Base-by-base conservation (phyloP, 2,329 filamentous ascomycete species). In the Monilinia vaccinii-corymbosi region DNA sequence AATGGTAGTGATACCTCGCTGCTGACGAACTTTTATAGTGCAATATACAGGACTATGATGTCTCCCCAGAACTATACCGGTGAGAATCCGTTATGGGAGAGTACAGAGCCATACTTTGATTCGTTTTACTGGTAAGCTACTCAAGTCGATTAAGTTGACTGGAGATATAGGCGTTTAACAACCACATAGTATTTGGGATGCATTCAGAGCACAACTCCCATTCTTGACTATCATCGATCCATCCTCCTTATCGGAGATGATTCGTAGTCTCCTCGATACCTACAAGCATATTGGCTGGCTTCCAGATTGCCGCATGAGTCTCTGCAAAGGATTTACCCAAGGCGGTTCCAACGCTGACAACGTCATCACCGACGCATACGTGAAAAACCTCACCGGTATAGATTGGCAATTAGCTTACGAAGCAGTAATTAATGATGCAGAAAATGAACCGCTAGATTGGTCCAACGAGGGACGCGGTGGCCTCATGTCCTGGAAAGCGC, bases 11-110 rank as follows among this genome's bases (percentile, higher is more conserved):
- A 75, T 2, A 18, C 4, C 21, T 77, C 79, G 0, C 70, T 86
- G 1, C 73, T 84, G 60, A 81, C 71, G 16, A 81, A 81, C 38
- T 88, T 89, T 65, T 89, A 86, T 76, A 87, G 83, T 50, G 86
- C 84, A 4, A 79, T 86, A 21, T 89, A 89, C 69, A 76, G 86
- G 14, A 80, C 83, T 2, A 82, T 88, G 79, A 81, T 89, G 63
- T 85, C 81, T 55, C 86, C 86, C 2, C 86, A 89, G 66, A 86
- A 89, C 65, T 88, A 88, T 65, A 89, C 86, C 0, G 85, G 84
- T 0, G 87, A 90, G 69, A 90, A 89, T 58, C 85, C 85, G 0
- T 69, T 83, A 0, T 90, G 86, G 85, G 64, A 79, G 4, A 84
- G 80, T 50, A 75, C 75, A 1, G 85, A 88, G 70, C 86, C 86